These are phyloP conservation scores for Colletotrichum paranaense DNA, from an alignment of 2,329 filamentous ascomycete species.

Conservation along the genomic window DNA sequence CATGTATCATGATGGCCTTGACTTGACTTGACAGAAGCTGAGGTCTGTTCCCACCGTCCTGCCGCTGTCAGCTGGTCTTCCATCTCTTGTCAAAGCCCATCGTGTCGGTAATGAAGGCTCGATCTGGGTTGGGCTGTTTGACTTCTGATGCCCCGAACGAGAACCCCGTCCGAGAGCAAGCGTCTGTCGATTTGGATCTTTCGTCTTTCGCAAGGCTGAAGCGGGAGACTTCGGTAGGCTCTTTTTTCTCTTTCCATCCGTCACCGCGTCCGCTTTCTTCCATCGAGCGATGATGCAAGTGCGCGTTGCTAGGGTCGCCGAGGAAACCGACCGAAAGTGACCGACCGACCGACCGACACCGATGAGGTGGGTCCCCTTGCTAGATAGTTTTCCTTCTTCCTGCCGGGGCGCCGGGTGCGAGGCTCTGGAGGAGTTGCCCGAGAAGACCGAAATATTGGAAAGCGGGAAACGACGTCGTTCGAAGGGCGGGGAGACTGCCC, in stretches of 20 bases:
- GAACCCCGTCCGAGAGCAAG: conserved; percentile 8
- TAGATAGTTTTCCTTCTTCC: neutral
- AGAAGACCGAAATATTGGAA: neutral
- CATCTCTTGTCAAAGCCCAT: conserved; percentile 9
- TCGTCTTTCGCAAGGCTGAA: conserved; percentile 11
- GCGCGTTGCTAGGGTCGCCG: neutral
- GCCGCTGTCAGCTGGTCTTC: conserved; percentile 22
- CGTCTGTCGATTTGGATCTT: neutral
- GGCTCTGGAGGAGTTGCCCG: conserved; percentile 16
- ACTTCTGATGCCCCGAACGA: neutral
- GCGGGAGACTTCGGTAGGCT: neutral
- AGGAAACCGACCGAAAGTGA: neutral
- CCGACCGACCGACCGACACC: conserved; percentile 11
- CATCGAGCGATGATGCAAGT: neutral
- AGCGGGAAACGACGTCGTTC: neutral
- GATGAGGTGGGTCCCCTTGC: neutral
- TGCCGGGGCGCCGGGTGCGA: conserved; percentile 13
- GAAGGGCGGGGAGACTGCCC: neutral
- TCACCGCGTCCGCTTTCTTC: neutral
- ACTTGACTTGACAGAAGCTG: neutral
- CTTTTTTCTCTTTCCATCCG: neutral
- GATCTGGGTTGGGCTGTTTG: conserved; percentile 7
- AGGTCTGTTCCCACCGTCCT: conserved; percentile 2
- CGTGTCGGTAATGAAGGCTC: neutral
- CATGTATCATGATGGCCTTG: neutral